phyloP scores from a whole-genome alignment of 805 yeast genomes.

The Ogataea zsoltii region DNA sequence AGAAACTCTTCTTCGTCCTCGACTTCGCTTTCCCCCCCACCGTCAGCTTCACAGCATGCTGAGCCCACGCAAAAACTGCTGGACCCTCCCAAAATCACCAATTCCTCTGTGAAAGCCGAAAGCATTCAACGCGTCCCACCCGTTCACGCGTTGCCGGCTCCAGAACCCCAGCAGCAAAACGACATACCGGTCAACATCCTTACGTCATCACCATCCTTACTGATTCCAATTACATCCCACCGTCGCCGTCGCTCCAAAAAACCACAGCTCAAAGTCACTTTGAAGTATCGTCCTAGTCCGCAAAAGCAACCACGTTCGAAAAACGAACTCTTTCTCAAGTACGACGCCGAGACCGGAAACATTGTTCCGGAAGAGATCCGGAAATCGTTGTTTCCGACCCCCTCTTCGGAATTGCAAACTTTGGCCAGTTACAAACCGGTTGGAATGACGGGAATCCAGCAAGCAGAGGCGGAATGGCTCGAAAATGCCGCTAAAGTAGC shows the following conservation, averaged over 20 bases:
- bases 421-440: conserved; percentile 6
- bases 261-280: conserved; percentile 5
- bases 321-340: conserved; percentile 2
- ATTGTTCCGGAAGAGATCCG: conserved; percentile 5
- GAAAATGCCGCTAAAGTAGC: conserved; percentile 11
- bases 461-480: conserved; percentile 13
- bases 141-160: neutral
- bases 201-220: conserved; percentile 12
- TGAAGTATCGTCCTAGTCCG: neutral
- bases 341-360: neutral
- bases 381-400: conserved; percentile 6
- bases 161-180: neutral
- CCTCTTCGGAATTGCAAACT: neutral
- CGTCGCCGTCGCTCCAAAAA: conserved; percentile 6
- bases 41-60: no score
- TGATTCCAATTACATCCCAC: conserved; percentile 14
- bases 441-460: neutral
- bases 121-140: neutral
- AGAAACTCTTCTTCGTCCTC: neutral
- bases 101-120: neutral
- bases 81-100: neutral
- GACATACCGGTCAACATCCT: conserved; percentile 14
- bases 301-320: neutral
- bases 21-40: neutral
- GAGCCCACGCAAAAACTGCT: neutral